A percentile compares a stretch with the other conserved stretches of the same genome.
These are phyloP conservation scores for Salicornia ramosissima DNA, from an alignment of 148 eudicot genomes.

Conservation along the genomic window DNA sequence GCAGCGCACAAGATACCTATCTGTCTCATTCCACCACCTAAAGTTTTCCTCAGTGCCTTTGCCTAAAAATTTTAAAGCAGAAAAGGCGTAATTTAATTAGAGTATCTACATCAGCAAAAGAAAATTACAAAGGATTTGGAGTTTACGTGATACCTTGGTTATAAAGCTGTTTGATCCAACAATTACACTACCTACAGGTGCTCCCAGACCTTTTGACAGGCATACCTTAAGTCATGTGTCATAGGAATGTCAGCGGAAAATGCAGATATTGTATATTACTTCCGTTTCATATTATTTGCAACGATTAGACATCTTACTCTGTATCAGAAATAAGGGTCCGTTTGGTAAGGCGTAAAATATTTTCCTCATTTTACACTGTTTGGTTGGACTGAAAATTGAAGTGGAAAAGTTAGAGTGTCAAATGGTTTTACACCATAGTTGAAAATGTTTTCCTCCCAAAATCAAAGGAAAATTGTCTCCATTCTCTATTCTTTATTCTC, in stretches of 20 bases:
- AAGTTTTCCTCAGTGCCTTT: constrained; percentile 64
- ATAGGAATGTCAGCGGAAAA: neutral
- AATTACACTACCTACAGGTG: constrained; percentile 87
- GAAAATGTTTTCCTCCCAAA: too few species aligned
- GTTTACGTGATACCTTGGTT: constrained; percentile 41
- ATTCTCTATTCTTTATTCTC: too few species aligned
- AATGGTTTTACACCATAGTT: too few species aligned
- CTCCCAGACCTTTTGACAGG: constrained; percentile 94
- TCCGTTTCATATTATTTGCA: too few species aligned
- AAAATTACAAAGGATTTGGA: neutral
- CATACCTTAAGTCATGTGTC: constrained; percentile 51
- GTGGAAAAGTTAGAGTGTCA: too few species aligned
- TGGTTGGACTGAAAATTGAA: too few species aligned
- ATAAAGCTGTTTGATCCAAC: constrained; percentile 82
- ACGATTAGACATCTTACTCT: too few species aligned
- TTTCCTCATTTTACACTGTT: too few species aligned
- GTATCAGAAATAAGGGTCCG: too few species aligned
- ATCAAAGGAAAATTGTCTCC: too few species aligned
- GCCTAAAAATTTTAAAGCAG: constrained; percentile 40
- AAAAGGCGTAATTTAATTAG: neutral
- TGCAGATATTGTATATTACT: neutral
- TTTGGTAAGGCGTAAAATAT: too few species aligned
- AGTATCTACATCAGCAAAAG: neutral
- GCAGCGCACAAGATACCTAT: constrained; percentile 88
- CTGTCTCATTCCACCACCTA: constrained; percentile 99